Evolutionary conservation across 202 grass and related monocot species (phyloP), one percentile per base, ranked within the genome.

Genomic region (Eragrostis tef): DNA sequence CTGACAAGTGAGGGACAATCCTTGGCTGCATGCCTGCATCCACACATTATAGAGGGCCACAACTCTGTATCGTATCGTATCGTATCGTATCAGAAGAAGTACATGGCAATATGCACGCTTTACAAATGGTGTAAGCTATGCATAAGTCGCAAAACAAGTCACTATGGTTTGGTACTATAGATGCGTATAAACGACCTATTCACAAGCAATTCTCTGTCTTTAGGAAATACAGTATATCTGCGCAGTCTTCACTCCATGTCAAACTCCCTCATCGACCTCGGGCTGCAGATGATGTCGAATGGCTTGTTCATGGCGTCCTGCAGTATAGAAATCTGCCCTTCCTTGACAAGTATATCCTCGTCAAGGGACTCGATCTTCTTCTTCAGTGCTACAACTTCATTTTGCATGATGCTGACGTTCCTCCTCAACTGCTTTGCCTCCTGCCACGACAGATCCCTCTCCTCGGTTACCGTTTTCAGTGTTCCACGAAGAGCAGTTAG

Each of bases 331-430:
- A 95, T 84, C 82, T 95, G 87, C 10, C 89, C 93, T 27, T 96
- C 93, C 77, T 96, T 90, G 11, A 92, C 24, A 31, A 90, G 85
- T 71, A 96, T 82, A 48, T 88, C 87, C 50, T 92, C 89, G 2
- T 96, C 88, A 6, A 92, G 85, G 43, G 64, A 78, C 63, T 96
- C 93, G 11, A 93, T 86, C 77, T 83, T 93, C 81, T 90, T 90
- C 80, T 83, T 90, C 6, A 90, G 51, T 9, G 72, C 79, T 25
- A 49, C 76, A 19, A 80, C 53, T 62, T 93, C 93, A 2, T 77
- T 85, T 60, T 90, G 81, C 80, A 96, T 82, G 51, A 75, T 21
- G 26, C 42, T 41, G 36, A 84, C 76, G 19, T 59, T 79, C 47
- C 84, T 88, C 48, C 80, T 86, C 64, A 90, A 75, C 27, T 90